A percentile compares a stretch with the other conserved stretches of the same genome.
Conservation (phyloP, 768 basidiomycete species). For the Mycena olivaceomarginata region DNA sequence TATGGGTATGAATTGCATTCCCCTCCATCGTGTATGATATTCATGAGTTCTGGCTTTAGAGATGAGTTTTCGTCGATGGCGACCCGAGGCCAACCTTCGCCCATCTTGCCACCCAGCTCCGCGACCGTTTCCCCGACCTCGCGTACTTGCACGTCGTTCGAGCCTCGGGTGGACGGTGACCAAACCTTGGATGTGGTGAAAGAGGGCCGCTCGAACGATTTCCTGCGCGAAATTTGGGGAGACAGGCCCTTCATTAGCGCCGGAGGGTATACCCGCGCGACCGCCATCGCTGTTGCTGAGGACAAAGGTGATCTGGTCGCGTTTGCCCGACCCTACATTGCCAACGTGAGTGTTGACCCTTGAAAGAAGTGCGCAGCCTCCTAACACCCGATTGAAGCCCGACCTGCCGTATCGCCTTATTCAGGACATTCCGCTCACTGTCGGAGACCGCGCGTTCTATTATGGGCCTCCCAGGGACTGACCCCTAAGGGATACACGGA, state of each 20-base stretch:
- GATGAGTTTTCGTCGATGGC: slow-evolving; percentile 63
- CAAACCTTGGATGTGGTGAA: not conserved
- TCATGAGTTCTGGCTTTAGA: slow-evolving; percentile 51
- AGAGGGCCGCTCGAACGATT: slow-evolving; percentile 53
- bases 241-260: slow-evolving; percentile 55
- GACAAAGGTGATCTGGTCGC: slow-evolving; percentile 53
- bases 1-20: slow-evolving; percentile 44
- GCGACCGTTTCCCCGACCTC: slow-evolving; percentile 57
- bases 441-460: slow-evolving; percentile 51
- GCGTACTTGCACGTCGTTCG: slow-evolving; percentile 68
- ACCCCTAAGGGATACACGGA: slow-evolving; percentile 55
- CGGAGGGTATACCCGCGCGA: slow-evolving; percentile 57
- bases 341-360: slow-evolving; percentile 56
- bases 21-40: slow-evolving; percentile 12
- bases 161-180: slow-evolving; percentile 53
- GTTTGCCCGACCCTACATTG: slow-evolving; percentile 59
- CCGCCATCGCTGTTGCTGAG: slow-evolving; percentile 54
- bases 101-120: slow-evolving; percentile 62
- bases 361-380: no score
- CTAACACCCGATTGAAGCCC: slow-evolving; percentile 46
- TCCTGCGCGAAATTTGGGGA: slow-evolving; percentile 61
- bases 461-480: slow-evolving; percentile 48
- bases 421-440: slow-evolving; percentile 50
- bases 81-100: slow-evolving; percentile 66
- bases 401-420: slow-evolving; percentile 56